A percentile compares a stretch with the other conserved stretches of the same genome.
phyloP scores from a whole-genome alignment of 148 eudicot genomes.

The Cornus florida region DNA sequence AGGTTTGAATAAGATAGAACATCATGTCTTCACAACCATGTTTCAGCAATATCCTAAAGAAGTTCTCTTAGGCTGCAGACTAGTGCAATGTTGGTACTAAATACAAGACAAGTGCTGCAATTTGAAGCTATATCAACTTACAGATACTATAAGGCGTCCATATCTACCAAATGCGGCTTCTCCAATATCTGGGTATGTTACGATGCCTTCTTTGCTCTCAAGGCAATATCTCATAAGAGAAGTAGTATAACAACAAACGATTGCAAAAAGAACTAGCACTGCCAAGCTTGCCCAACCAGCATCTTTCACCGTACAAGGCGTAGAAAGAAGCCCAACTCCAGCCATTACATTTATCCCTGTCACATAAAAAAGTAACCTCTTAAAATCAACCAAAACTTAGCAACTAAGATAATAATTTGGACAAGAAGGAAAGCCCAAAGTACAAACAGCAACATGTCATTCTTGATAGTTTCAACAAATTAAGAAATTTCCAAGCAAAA shows the following conservation, averaged over 20 bases:
- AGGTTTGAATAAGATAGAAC: background rate
- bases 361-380: constrained; percentile 1
- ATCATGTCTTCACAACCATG: background rate
- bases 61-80: background rate
- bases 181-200: constrained; percentile 84
- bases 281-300: constrained; percentile 80
- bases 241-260: constrained; percentile 81
- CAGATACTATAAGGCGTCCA: constrained; percentile 82
- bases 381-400: background rate
- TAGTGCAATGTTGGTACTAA: background rate
- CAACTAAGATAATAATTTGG: background rate
- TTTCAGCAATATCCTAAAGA: background rate
- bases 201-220: constrained; percentile 69
- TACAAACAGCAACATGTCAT: background rate
- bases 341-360: constrained; percentile 83
- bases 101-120: background rate
- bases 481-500: background rate
- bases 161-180: constrained; percentile 97
- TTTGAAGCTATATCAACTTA: constrained; percentile 36
- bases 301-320: constrained; percentile 73
- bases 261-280: constrained; percentile 67
- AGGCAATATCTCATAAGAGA: constrained; percentile 82
- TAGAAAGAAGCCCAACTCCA: constrained; percentile 89
- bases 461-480: background rate
- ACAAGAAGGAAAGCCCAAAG: background rate